Percentiles rank a stretch among this genome's conserved stretches.
phyloP scores from a whole-genome alignment of 1,284 basidiomycete genomes.

The Macrocystidia cucumis region DNA sequence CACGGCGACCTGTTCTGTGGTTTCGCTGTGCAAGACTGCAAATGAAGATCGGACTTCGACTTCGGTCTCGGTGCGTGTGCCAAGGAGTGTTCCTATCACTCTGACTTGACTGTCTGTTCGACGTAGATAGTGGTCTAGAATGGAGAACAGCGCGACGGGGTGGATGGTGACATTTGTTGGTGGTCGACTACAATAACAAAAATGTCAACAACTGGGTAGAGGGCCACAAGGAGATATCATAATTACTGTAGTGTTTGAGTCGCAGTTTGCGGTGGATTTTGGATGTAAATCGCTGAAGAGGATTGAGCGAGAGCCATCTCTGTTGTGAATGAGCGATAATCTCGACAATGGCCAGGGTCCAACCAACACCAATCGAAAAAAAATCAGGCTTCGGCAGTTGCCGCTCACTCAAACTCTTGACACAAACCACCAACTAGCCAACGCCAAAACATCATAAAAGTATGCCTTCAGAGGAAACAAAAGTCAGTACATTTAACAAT shows the following conservation, averaged over 20 bases:
- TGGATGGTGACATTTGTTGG: slow-evolving; percentile 78
- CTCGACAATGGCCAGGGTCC: slow-evolving; percentile 6
- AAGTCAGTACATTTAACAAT: slow-evolving; percentile 35
- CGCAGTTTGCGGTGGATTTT: slow-evolving; percentile 27
- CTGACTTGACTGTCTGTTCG: slow-evolving; percentile 77
- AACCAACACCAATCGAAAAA: slow-evolving; percentile 15
- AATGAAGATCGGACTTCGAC: slow-evolving; percentile 81
- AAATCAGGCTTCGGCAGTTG: slow-evolving; percentile 26
- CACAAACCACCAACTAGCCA: slow-evolving; percentile 10
- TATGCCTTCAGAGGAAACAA: slow-evolving; percentile 85
- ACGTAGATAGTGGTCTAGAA: slow-evolving; percentile 96
- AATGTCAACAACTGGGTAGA: slow-evolving; percentile 4
- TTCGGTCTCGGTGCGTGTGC: slow-evolving; percentile 69
- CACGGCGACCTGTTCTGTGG: slow-evolving; percentile 86
- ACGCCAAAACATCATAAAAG: slow-evolving; percentile 13
- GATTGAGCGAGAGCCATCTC: slow-evolving; percentile 61
- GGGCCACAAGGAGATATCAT: background rate
- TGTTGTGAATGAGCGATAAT: slow-evolving; percentile 5
- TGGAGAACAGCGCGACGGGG: slow-evolving; percentile 91
- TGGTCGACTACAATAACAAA: slow-evolving; percentile 40
- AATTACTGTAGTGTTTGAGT: slow-evolving; percentile 32
- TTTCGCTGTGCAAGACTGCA: slow-evolving; percentile 89
- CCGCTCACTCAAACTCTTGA: slow-evolving; percentile 19
- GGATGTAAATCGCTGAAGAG: slow-evolving; percentile 64
- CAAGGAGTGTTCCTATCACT: slow-evolving; percentile 95